A percentile compares a stretch with the other conserved stretches of the same genome.
These are phyloP conservation scores for Clathrospora elynae DNA, from an alignment of 2,329 filamentous ascomycete genomes.

Conservation along the genomic window DNA sequence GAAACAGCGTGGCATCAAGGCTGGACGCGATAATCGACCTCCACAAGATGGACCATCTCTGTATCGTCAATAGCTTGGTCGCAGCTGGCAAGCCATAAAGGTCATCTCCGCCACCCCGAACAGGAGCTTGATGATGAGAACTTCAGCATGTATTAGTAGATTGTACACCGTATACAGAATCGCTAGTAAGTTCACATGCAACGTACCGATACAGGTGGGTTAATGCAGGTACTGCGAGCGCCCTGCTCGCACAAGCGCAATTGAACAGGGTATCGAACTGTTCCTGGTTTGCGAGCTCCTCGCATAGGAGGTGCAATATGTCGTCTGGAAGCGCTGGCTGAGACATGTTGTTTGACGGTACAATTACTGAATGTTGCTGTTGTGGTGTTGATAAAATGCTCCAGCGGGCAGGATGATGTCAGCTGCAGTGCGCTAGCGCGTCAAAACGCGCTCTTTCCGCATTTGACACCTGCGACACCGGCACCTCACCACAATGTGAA, in stretches of 20 bases:
- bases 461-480: slow-evolving; percentile 10
- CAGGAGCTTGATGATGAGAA: slow-evolving; percentile 51
- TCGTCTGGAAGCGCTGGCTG: slow-evolving; percentile 58
- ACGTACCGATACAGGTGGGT: slow-evolving; percentile 67
- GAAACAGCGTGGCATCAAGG: slow-evolving; percentile 65
- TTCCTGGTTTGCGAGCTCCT: slow-evolving; percentile 60
- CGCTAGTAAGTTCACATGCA: slow-evolving; percentile 1
- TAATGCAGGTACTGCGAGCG: slow-evolving; percentile 64
- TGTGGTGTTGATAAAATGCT: slow-evolving; percentile 4
- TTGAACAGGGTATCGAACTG: slow-evolving; percentile 67
- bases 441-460: slow-evolving; percentile 24
- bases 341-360: slow-evolving; percentile 26
- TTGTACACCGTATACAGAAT: background rate
- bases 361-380: slow-evolving; percentile 4
- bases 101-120: slow-evolving; percentile 54
- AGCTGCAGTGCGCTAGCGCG: slow-evolving; percentile 28
- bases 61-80: slow-evolving; percentile 54
- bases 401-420: slow-evolving; percentile 19
- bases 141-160: slow-evolving; percentile 28
- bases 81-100: slow-evolving; percentile 36
- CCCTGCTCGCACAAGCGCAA: slow-evolving; percentile 61
- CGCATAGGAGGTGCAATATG: slow-evolving; percentile 64
- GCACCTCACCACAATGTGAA: slow-evolving; percentile 16
- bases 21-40: slow-evolving; percentile 70
- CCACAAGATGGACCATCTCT: slow-evolving; percentile 69